Percentiles rank a stretch among this genome's conserved stretches.
phyloP scores from a whole-genome alignment of 2,329 filamentous ascomycete species.

The Penicillium fuscoglaucum region DNA sequence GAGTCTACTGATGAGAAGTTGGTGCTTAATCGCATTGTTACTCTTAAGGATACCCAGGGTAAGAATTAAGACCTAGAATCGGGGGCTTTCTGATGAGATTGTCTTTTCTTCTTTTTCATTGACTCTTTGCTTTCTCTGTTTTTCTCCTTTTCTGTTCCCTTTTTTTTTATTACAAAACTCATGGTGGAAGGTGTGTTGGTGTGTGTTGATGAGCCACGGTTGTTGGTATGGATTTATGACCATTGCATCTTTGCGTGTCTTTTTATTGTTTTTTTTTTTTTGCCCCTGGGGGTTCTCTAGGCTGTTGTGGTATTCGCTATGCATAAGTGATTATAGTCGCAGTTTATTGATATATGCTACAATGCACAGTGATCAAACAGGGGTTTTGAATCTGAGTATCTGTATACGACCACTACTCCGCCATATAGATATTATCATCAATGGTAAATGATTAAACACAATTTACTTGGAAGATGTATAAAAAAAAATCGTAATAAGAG shows the following conservation, averaged over 20 bases:
- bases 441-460: background rate
- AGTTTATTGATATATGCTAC: background rate
- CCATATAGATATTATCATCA: background rate
- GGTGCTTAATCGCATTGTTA: slow-evolving; percentile 88
- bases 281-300: background rate
- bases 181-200: slow-evolving; percentile 1
- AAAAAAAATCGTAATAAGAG: background rate
- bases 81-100: background rate
- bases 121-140: background rate
- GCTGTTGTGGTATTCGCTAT: background rate
- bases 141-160: background rate
- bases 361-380: background rate
- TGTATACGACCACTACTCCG: background rate
- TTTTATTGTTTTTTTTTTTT: background rate
- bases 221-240: slow-evolving; percentile 20
- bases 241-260: slow-evolving; percentile 18
- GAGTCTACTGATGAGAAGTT: slow-evolving; percentile 78
- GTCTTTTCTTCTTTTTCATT: background rate
- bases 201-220: slow-evolving; percentile 12
- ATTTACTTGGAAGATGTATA: background rate
- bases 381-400: background rate
- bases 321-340: background rate
- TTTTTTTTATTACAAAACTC: background rate
- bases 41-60: slow-evolving; percentile 68
- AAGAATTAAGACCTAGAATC: slow-evolving; percentile 24